phyloP scores from a whole-genome alignment of 108 stramenopile species.

The Skeletonema grethae region DNA sequence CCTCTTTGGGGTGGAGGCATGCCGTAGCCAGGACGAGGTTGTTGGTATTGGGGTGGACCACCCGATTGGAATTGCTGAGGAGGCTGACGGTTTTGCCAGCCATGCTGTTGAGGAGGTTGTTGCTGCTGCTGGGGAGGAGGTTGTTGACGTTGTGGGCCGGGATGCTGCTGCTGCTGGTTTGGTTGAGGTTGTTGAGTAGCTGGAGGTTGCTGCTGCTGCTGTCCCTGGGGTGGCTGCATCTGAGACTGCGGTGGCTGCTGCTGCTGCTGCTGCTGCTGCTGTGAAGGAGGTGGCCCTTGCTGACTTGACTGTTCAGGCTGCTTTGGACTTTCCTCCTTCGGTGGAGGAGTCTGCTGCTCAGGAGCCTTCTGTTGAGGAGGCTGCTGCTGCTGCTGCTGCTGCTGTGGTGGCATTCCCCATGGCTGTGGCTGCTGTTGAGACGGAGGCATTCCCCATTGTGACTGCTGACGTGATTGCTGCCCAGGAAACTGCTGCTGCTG shows the following conservation, averaged over 20 bases:
- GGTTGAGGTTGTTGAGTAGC: background rate
- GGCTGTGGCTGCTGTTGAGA: background rate
- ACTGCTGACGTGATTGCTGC: background rate
- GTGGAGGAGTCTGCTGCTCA: background rate
- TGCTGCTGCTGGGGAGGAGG: conserved; percentile 27
- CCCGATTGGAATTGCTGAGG: conserved; percentile 10
- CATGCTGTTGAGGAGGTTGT: conserved; percentile 2
- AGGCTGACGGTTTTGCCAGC: conserved; percentile 9
- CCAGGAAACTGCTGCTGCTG: background rate
- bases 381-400: conserved; percentile 7
- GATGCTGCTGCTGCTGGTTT: background rate
- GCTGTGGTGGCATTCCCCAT: background rate
- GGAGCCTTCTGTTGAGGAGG: background rate
- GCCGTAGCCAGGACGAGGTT: conserved; percentile 35
- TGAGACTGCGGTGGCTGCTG: conserved; percentile 31
- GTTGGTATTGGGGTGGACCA: conserved; percentile 16
- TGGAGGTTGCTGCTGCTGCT: conserved; percentile 6
- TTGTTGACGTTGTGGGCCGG: conserved; percentile 3
- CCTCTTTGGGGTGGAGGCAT: conserved; percentile 26
- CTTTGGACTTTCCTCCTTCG: background rate
- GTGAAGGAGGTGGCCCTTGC: conserved; percentile 13
- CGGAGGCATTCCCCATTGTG: background rate
- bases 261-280: conserved; percentile 27
- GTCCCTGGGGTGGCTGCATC: conserved; percentile 5
- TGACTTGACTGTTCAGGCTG: conserved; percentile 12